Percentiles rank a stretch among this genome's conserved stretches.
phyloP scores from a whole-genome alignment of 1,284 basidiomycete genomes.

The Leccinum pallidistipes region DNA sequence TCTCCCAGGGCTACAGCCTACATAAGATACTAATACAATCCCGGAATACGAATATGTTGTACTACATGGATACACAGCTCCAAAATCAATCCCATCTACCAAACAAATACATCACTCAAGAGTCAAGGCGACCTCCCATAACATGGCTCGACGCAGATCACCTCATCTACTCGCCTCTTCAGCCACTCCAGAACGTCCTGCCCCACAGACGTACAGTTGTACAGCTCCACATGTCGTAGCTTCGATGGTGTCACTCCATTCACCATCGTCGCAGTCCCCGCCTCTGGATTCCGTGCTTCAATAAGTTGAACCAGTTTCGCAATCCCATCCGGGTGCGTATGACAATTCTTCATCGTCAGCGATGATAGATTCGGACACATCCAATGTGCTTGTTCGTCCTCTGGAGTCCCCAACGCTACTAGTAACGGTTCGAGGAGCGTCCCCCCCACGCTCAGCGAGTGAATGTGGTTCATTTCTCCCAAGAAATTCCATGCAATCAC shows the following conservation, averaged over 20 bases:
- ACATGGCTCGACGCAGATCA: conserved; percentile 55
- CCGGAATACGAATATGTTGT: conserved; percentile 3
- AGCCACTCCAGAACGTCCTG: conserved; percentile 67
- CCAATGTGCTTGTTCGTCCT: conserved; percentile 60
- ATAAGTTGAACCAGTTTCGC: conserved; percentile 66
- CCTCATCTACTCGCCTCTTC: conserved; percentile 54
- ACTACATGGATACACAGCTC: neutral
- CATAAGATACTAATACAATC: conserved; percentile 29
- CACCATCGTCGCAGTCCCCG: conserved; percentile 30
- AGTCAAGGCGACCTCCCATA: conserved; percentile 32
- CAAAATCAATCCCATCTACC: neutral
- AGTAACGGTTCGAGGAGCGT: conserved; percentile 62
- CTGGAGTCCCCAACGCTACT: conserved; percentile 52
- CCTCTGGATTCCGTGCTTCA: conserved; percentile 63
- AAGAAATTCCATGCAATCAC: conserved; percentile 53
- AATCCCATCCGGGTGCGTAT: conserved; percentile 48
- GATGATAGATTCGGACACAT: neutral
- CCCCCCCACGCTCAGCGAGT: conserved; percentile 59
- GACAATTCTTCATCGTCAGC: neutral
- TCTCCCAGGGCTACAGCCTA: neutral
- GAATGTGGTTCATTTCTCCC: conserved; percentile 46
- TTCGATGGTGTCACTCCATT: conserved; percentile 45
- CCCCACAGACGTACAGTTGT: conserved; percentile 61
- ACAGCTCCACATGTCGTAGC: conserved; percentile 57
- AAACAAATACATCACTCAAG: conserved; percentile 14